A percentile compares a stretch with the other conserved stretches of the same genome.
phyloP scores from a whole-genome alignment of 345 rosid species.

The Boechera divaricarpa region DNA sequence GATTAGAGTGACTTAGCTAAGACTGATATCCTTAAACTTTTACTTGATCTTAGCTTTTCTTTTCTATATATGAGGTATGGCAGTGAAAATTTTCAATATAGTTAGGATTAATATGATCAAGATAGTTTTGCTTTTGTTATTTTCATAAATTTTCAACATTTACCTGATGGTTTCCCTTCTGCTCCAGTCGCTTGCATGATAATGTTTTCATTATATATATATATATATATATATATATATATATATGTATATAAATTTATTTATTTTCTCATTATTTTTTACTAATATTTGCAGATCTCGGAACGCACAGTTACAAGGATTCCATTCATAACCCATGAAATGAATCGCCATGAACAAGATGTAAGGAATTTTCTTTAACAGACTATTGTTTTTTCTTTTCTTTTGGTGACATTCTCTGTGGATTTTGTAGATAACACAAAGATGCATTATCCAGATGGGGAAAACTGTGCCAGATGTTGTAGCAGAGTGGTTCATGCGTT shows the following conservation, averaged over 20 bases:
- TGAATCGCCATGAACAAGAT: constrained; percentile 82
- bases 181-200: neutral
- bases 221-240: neutral
- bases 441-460: constrained; percentile 68
- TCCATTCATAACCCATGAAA: constrained; percentile 75
- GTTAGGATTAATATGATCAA: neutral
- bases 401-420: constrained; percentile 29
- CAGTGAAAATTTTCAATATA: no score
- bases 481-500: constrained; percentile 68
- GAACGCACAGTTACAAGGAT: constrained; percentile 63
- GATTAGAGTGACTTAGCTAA: neutral
- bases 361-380: constrained; percentile 49
- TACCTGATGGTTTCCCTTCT: neutral
- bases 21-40: no score
- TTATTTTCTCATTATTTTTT: constrained; percentile 4
- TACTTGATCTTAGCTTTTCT: neutral
- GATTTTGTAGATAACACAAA: constrained; percentile 68
- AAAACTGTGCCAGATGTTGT: constrained; percentile 68
- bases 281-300: constrained; percentile 56
- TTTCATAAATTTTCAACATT: neutral
- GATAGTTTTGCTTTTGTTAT: neutral
- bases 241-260: neutral
- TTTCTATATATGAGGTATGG: constrained; percentile 9
- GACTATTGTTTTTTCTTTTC: neutral
- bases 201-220: neutral